A percentile compares a stretch with the other conserved stretches of the same genome.
These are phyloP conservation scores for Fomitopsis schrenkii DNA, from an alignment of 1,284 basidiomycete species.

Conservation along the genomic window DNA sequence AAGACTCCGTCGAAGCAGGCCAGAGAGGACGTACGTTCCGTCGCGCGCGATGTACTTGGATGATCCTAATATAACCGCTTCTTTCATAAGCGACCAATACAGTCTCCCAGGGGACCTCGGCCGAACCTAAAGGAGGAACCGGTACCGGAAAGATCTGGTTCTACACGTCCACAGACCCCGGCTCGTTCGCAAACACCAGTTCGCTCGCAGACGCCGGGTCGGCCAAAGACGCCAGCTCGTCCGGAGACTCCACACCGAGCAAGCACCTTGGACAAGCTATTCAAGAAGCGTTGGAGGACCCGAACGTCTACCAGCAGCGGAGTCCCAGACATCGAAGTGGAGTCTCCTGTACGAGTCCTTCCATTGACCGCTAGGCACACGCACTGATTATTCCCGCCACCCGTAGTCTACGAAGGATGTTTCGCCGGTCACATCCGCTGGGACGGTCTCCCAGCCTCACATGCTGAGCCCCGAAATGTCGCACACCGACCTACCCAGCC, in stretches of 20 bases:
- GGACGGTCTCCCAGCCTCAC: slow-evolving; percentile 12
- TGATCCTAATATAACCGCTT: background rate
- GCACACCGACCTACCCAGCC: slow-evolving; percentile 8
- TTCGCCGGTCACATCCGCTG: slow-evolving; percentile 8
- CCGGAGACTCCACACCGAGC: background rate
- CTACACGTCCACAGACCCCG: background rate
- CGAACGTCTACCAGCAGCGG: slow-evolving; percentile 10
- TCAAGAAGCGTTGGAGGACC: slow-evolving; percentile 14
- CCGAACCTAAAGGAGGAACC: slow-evolving; percentile 5
- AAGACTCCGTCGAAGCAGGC: slow-evolving; percentile 3
- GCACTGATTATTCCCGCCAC: background rate
- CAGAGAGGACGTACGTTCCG: slow-evolving; percentile 19
- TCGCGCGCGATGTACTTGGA: slow-evolving; percentile 1
- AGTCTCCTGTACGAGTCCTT: slow-evolving; percentile 14
- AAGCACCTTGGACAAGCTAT: slow-evolving; percentile 14
- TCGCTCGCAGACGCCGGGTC: background rate
- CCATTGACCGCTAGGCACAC: background rate
- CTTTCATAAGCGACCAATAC: slow-evolving; percentile 9
- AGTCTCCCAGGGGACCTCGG: slow-evolving; percentile 22
- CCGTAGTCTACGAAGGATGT: slow-evolving; percentile 12
- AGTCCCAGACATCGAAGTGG: slow-evolving; percentile 19
- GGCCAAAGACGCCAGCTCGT: slow-evolving; percentile 2
- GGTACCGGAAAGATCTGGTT: background rate
- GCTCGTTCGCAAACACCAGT: background rate
- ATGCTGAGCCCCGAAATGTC: slow-evolving; percentile 18